Base-by-base conservation (phyloP, 305 asterid species). In the Fraxinus albicans region DNA sequence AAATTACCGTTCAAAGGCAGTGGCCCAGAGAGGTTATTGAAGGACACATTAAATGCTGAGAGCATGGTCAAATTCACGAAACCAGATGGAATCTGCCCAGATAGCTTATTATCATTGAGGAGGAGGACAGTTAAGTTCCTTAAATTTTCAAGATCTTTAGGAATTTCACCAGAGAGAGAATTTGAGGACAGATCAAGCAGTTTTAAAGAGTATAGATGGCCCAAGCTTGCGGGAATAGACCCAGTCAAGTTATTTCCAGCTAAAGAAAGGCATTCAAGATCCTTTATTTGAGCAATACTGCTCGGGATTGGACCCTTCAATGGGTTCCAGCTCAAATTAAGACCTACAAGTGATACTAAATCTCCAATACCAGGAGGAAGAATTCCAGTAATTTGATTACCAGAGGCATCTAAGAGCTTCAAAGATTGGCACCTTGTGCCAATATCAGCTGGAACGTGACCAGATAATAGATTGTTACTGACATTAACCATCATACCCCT, bases 21-120 rank as follows among this genome's bases (percentile, higher is more conserved):
- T 23, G 91, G 89, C 33, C 91, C 92, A 29, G 92, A 90, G 44
- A 90, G 86, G 77, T 90, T 90, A 83, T 90, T 90, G 81, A 86
- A 90, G 3, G 92, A 88, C 82, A 82, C 88, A 0, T 88, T 90
- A 72, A 90, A 88, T 47, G 33, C 42, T 34, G 84, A 81, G 76
- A 86, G 87, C 38, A 82, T 40, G 73, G 90, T 82, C 44, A 84
- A 63, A 42, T 80, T 90, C 13, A 84, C 89, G 72, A 90, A 80
- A 63, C 77, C 86, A 31, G 88, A 13, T 0, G 91, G 91, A 63
- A 90, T 88, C 87, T 87, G 84, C 82, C 92, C 92, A 1, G 89
- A 86, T 12, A 90, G 81, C 9, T 84, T 85, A 44, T 90, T 90
- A 75, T 90, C 81, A 83, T 86, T 88, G 74, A 90, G 92, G 25